Conservation (phyloP, 257 asterid species). For the Galeopsis tetrahit region DNA sequence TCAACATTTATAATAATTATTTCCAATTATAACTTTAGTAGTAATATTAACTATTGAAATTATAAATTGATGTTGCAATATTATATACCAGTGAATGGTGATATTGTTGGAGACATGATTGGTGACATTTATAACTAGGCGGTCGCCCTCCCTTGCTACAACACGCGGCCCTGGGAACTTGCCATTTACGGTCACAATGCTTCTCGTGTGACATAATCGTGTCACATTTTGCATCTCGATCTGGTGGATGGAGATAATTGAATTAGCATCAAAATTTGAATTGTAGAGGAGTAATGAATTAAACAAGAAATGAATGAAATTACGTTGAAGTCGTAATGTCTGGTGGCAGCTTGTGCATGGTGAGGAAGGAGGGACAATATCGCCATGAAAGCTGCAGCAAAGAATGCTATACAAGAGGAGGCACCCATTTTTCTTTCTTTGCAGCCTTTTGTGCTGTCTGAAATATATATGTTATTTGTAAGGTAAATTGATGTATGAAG, state of each 20-base stretch:
- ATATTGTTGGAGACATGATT: conserved; percentile 57
- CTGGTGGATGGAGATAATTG: conserved; percentile 24
- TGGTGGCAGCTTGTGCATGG: conserved; percentile 14
- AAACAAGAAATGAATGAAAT: no score
- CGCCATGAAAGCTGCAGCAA: conserved; percentile 18
- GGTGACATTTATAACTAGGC: conserved; percentile 51
- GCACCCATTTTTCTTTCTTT: conserved; percentile 36
- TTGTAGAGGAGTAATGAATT: no score
- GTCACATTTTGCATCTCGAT: conserved; percentile 53
- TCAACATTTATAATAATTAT: conserved; percentile 23
- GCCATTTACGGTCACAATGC: conserved; percentile 65
- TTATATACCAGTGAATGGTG: conserved; percentile 63
- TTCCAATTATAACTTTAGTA: not conserved
- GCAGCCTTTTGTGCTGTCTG: no score
- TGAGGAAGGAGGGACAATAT: conserved; percentile 1
- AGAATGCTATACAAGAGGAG: conserved; percentile 31
- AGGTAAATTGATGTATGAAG: no score
- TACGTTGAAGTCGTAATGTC: conserved; percentile 27
- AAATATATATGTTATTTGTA: not conserved
- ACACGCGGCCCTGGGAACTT: conserved; percentile 68
- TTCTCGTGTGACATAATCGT: conserved; percentile 61
- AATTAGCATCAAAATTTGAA: no score
- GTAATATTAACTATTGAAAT: not conserved
- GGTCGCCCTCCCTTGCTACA: conserved; percentile 65
- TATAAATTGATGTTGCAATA: not conserved